Evolutionary conservation across 169 alveolate species (phyloP).

Genomic region (Cryptosporidium sp.): DNA sequence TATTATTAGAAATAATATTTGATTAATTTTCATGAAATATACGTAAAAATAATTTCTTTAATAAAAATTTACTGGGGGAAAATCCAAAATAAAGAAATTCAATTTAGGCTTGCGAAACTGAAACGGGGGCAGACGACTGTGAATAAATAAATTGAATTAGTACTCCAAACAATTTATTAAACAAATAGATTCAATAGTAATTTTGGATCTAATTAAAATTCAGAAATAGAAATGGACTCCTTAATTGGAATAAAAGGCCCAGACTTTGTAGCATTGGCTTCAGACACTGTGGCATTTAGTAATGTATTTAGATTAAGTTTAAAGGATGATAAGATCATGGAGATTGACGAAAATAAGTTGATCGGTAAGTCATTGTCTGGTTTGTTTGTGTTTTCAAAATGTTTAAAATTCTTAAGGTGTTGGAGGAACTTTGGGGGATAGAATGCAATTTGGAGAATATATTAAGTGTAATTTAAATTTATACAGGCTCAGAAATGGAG

Average conservation of each 20-base stretch:
- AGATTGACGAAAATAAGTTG: conserved; percentile 83
- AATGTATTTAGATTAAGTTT: conserved; percentile 81
- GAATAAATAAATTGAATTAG: neutral
- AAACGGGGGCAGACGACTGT: neutral
- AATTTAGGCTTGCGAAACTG: neutral
- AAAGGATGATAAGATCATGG: conserved; percentile 81
- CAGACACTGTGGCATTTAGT: conserved; percentile 84
- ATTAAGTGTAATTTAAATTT: conserved; percentile 84
- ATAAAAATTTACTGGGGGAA: neutral
- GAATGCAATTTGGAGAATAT: conserved; percentile 86
- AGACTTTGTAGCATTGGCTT: conserved; percentile 85
- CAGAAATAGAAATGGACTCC: conserved; percentile 82
- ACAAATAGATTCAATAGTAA: neutral
- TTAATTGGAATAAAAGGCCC: conserved; percentile 86
- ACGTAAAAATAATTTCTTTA: neutral
- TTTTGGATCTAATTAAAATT: neutral
- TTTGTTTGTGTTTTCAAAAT: neutral
- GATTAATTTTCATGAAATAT: conserved; percentile 2
- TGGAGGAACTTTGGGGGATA: conserved; percentile 90
- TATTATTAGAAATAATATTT: neutral
- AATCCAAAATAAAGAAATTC: neutral
- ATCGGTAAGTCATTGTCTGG: conserved; percentile 66
- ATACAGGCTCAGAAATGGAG: conserved; percentile 84
- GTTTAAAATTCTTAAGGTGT: conserved; percentile 57
- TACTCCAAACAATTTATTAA: neutral